Evolutionary conservation across 352 stramenopile species (phyloP), one percentile per base, ranked within the genome.

Genomic region (Phytopythium ostracodes): DNA sequence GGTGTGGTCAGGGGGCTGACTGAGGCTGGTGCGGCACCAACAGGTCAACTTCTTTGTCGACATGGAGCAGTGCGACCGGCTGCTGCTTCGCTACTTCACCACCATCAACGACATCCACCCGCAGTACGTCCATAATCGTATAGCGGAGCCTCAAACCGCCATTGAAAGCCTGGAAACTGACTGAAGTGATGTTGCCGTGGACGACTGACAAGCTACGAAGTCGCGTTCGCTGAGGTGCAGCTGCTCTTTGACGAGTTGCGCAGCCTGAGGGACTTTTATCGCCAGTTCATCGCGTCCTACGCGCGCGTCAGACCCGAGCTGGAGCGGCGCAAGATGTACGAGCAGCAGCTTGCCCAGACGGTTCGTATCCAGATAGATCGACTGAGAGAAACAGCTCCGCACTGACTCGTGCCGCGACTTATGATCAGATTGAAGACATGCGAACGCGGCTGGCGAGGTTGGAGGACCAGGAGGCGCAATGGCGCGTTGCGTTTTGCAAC

Each of bases 31-130:
- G 52, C 1, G 46, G 20, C 55, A 22, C 12, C 25, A 29, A 50
- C 46, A 87, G 81, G 82, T 94, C 31, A 75, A 70, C 18, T 92
- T 90, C 56, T 95, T 93, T 54, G 83, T 95, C 43, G 84, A 95
- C 60, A 95, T 93, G 84, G 86, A 95, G 73, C 86, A 95, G 64
- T 93, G 86, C 49, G 86, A 95, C 57, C 79, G 83, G 4, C 87
- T 87, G 33, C 71, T 95, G 35, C 56, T 92, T 22, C 65, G 78
- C 25, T 91, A 91, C 27, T 95, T 93, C 60, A 88, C 81, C 11
- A 90, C 76, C 9, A 93, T 95, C 72, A 92, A 93, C 66, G 84
- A 93, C 53, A 85, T 91, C 18, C 79, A 90, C 43, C 76, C 81
- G 17, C 76, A 91, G 82, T 94, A 65, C 55, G 79, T 75, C 52